Conservation (phyloP, 108 stramenopile genomes). For the Cyclostephanos tholiformis region DNA sequence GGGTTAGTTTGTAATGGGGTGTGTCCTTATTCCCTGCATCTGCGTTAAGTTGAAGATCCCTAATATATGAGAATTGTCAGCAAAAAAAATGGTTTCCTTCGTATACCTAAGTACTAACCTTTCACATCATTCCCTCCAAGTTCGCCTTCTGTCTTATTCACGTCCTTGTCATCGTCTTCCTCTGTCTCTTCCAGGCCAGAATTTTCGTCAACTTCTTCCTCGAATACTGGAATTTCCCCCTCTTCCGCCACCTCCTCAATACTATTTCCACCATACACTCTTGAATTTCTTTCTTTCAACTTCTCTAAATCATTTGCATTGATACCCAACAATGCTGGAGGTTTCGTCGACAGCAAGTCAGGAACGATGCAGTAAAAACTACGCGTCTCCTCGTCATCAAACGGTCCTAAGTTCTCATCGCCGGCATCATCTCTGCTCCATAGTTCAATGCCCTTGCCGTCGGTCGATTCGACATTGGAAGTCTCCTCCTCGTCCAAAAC, state of each 20-base stretch:
- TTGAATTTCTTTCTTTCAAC: conserved; percentile 63
- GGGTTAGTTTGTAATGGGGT: conserved; percentile 84
- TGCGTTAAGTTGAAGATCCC: not conserved
- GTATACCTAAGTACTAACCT: conserved; percentile 26
- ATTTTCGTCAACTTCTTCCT: conserved; percentile 31
- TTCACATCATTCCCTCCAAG: conserved; percentile 25
- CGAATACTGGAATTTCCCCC: conserved; percentile 26
- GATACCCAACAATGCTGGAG: conserved; percentile 86
- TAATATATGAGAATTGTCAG: not conserved
- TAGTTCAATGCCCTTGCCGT: conserved; percentile 66
- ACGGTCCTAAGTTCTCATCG: conserved; percentile 76
- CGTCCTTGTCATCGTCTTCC: conserved; percentile 56
- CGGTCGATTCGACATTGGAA: conserved; percentile 44
- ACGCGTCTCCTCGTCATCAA: conserved; percentile 90
- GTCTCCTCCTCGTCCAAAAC: conserved; percentile 73
- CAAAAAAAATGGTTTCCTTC: not conserved
- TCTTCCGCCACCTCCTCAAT: conserved; percentile 45
- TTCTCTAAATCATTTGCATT: conserved; percentile 74
- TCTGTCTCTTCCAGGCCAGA: conserved; percentile 46
- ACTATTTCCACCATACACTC: conserved; percentile 62
- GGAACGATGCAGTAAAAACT: conserved; percentile 95
- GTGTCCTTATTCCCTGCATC: conserved; percentile 76
- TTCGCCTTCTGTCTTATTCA: conserved; percentile 40
- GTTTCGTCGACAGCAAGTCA: conserved; percentile 88
- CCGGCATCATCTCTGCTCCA: conserved; percentile 80